phyloP scores from a whole-genome alignment of 2,329 filamentous ascomycete genomes.

The Scleromitrula shiraiana region DNA sequence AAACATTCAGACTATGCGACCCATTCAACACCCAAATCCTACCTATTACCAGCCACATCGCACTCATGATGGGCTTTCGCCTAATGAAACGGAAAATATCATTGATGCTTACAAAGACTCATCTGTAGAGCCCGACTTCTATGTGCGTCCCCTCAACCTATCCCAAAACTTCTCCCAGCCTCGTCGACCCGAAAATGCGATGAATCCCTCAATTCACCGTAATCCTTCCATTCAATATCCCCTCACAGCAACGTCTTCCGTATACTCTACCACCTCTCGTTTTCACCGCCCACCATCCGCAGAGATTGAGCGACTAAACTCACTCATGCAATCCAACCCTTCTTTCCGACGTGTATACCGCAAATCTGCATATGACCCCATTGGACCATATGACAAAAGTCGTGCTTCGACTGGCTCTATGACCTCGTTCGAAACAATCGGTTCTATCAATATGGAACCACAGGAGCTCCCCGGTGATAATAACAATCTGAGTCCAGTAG shows the following conservation, averaged over 20 bases:
- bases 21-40: not conserved
- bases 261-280: not conserved
- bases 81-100: conserved; percentile 4
- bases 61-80: not conserved
- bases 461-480: conserved; percentile 1
- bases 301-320: conserved; percentile 3
- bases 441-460: conserved; percentile 9
- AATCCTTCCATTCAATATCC: not conserved
- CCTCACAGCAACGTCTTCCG: conserved; percentile 2
- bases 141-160: conserved; percentile 9
- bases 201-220: not conserved
- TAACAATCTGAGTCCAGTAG: conserved; percentile 25
- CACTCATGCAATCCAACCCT: conserved; percentile 7
- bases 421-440: conserved; percentile 16
- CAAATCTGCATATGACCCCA: conserved; percentile 14
- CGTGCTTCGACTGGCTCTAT: conserved; percentile 11
- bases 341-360: conserved; percentile 3
- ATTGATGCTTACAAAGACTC: conserved; percentile 5
- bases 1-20: conserved; percentile 1
- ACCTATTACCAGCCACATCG: conserved; percentile 1
- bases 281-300: not conserved
- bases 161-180: conserved; percentile 8
- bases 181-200: conserved; percentile 2
- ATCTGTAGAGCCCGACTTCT: conserved; percentile 1
- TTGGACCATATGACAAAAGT: conserved; percentile 21